These are phyloP conservation scores for Xylaria sp. DNA, from an alignment of 2,329 filamentous ascomycete genomes.

Conservation along the genomic window DNA sequence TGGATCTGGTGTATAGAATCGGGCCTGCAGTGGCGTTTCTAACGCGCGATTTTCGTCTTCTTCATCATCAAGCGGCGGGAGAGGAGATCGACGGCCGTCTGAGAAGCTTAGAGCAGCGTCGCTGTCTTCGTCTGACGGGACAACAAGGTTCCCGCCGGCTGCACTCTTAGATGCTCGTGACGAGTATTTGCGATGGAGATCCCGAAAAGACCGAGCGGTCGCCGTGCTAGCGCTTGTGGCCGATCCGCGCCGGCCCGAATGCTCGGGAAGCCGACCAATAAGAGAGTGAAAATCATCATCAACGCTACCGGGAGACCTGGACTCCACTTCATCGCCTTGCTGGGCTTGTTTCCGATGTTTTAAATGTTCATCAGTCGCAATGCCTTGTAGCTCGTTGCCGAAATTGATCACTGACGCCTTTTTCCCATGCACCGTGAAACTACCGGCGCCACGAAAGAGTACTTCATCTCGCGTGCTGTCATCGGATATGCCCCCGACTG, in stretches of 20 bases:
- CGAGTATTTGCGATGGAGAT: slow-evolving; percentile 70
- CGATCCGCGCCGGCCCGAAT: slow-evolving; percentile 67
- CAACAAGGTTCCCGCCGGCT: slow-evolving; percentile 56
- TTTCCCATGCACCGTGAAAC: slow-evolving; percentile 97
- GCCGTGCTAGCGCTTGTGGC: slow-evolving; percentile 73
- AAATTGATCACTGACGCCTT: slow-evolving; percentile 98
- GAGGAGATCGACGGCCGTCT: slow-evolving; percentile 66
- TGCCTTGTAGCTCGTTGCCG: slow-evolving; percentile 85
- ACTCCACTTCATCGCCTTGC: slow-evolving; percentile 53
- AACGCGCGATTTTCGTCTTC: slow-evolving; percentile 40
- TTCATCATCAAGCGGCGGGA: slow-evolving; percentile 59
- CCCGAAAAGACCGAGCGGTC: slow-evolving; percentile 72
- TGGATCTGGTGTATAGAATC: slow-evolving; percentile 58
- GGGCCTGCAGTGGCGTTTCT: slow-evolving; percentile 46
- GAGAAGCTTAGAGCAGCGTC: slow-evolving; percentile 70
- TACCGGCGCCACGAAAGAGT: slow-evolving; percentile 81
- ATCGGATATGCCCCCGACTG: slow-evolving; percentile 65
- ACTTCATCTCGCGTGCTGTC: slow-evolving; percentile 70
- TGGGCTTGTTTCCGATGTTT: slow-evolving; percentile 68
- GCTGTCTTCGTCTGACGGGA: slow-evolving; percentile 69
- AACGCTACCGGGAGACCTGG: slow-evolving; percentile 52
- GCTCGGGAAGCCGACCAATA: slow-evolving; percentile 57
- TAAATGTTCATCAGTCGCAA: slow-evolving; percentile 78
- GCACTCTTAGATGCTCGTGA: slow-evolving; percentile 60
- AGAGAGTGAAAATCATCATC: slow-evolving; percentile 66